phyloP scores from a whole-genome alignment of 495 filamentous ascomycete genomes.

The Tuber aestivum region DNA sequence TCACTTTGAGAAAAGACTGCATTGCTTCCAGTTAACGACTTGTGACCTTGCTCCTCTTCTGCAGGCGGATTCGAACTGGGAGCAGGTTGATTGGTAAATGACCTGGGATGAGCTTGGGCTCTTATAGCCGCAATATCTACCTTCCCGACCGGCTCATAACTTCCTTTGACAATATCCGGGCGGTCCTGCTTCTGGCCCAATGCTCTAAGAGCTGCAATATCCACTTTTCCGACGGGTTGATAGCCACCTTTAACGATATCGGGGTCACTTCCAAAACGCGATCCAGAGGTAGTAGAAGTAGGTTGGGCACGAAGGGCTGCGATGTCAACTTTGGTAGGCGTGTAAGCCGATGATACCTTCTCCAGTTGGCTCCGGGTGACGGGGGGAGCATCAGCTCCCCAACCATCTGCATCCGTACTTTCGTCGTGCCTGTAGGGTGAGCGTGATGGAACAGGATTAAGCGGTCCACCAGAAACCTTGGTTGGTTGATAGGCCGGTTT shows the following conservation, averaged over 20 bases:
- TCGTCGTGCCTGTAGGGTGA: constrained; percentile 56
- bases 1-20: constrained; percentile 64
- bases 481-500: constrained; percentile 89
- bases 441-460: constrained; percentile 48
- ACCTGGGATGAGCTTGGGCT: constrained; percentile 58
- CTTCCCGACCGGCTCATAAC: constrained; percentile 88
- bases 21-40: constrained; percentile 61
- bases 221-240: constrained; percentile 91
- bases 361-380: constrained; percentile 81
- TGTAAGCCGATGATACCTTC: constrained; percentile 86
- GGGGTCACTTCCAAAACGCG: constrained; percentile 40
- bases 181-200: constrained; percentile 65
- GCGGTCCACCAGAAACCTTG: constrained; percentile 55
- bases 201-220: constrained; percentile 85
- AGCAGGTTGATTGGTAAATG: constrained; percentile 47
- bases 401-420: constrained; percentile 69
- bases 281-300: constrained; percentile 57
- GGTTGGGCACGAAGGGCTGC: constrained; percentile 55
- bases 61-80: constrained; percentile 41
- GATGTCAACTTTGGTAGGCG: constrained; percentile 90
- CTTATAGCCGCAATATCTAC: constrained; percentile 93
- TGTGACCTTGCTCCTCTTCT: constrained; percentile 47
- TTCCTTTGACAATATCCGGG: constrained; percentile 75
- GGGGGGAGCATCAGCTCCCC: constrained; percentile 90
- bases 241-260: constrained; percentile 86